phyloP scores from a whole-genome alignment of 345 rosid genomes.

The Brassica nigra region DNA sequence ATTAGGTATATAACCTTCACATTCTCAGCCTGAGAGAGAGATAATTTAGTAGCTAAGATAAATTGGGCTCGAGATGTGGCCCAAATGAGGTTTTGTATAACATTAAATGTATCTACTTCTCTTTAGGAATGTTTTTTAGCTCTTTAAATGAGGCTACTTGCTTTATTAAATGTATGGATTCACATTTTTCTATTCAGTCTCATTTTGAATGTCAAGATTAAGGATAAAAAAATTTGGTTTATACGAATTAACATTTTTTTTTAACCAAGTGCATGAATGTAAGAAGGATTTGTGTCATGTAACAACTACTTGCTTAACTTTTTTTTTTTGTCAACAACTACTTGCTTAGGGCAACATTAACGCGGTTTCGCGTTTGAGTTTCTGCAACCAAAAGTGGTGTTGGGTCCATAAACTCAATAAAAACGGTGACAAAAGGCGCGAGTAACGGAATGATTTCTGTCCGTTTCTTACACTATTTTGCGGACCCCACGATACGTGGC shows the following conservation, averaged over 20 bases:
- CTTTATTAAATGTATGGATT: neutral
- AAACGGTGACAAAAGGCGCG: too few species aligned
- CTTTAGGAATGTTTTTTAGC: neutral
- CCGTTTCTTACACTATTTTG: too few species aligned
- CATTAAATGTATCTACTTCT: neutral
- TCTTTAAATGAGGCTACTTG: neutral
- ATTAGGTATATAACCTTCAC: slow-evolving; percentile 52
- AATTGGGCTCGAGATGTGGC: neutral
- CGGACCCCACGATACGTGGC: too few species aligned
- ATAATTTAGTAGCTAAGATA: slow-evolving; percentile 66
- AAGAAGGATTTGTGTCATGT: neutral
- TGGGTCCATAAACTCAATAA: too few species aligned
- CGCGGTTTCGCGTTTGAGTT: too few species aligned
- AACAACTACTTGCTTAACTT: neutral
- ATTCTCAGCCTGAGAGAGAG: slow-evolving; percentile 74
- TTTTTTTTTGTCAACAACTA: neutral
- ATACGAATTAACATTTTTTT: neutral
- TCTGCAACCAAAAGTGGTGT: too few species aligned
- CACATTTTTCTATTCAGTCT: neutral
- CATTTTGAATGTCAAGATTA: neutral
- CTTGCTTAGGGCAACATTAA: too few species aligned
- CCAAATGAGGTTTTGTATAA: neutral
- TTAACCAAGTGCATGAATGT: neutral
- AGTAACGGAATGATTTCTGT: too few species aligned
- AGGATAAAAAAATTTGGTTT: neutral